Conservation (phyloP, 169 alveolate genomes). For the Cryptosporidium ryanae region DNA sequence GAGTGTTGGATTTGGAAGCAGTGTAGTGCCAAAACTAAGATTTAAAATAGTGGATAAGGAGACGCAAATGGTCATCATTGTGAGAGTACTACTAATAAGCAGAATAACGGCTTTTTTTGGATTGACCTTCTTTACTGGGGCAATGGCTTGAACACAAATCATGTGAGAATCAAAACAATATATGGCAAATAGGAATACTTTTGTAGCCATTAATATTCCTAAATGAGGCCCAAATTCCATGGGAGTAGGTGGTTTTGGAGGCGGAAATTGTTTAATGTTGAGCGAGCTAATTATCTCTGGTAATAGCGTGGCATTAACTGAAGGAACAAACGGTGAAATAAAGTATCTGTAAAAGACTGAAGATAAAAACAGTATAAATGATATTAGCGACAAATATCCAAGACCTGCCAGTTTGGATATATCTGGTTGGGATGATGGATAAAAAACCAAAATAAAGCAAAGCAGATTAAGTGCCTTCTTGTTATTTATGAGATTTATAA, state of each 20-base stretch:
- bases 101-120: slow-evolving; percentile 18
- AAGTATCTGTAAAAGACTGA: slow-evolving; percentile 52
- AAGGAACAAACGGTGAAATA: slow-evolving; percentile 44
- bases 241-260: slow-evolving; percentile 10
- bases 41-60: slow-evolving; percentile 26
- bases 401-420: slow-evolving; percentile 57
- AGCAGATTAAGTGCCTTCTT: slow-evolving; percentile 8
- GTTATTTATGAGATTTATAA: slow-evolving; percentile 12
- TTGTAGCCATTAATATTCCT: slow-evolving; percentile 34
- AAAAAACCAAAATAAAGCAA: slow-evolving; percentile 28
- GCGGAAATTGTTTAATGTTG: background rate
- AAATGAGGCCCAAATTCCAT: slow-evolving; percentile 60
- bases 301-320: too few species aligned
- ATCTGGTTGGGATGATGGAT: slow-evolving; percentile 35
- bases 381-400: slow-evolving; percentile 30
- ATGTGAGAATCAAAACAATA: slow-evolving; percentile 63
- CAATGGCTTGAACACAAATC: slow-evolving; percentile 58
- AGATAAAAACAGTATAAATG: slow-evolving; percentile 35
- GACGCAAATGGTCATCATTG: slow-evolving; percentile 33
- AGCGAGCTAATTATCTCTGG: too few species aligned
- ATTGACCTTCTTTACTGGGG: slow-evolving; percentile 14
- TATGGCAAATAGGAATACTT: slow-evolving; percentile 56
- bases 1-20: slow-evolving; percentile 63
- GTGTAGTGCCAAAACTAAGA: slow-evolving; percentile 41
- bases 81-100: slow-evolving; percentile 4